Conservation (phyloP, 306 rosid species). For the Boehmeria nivea region DNA sequence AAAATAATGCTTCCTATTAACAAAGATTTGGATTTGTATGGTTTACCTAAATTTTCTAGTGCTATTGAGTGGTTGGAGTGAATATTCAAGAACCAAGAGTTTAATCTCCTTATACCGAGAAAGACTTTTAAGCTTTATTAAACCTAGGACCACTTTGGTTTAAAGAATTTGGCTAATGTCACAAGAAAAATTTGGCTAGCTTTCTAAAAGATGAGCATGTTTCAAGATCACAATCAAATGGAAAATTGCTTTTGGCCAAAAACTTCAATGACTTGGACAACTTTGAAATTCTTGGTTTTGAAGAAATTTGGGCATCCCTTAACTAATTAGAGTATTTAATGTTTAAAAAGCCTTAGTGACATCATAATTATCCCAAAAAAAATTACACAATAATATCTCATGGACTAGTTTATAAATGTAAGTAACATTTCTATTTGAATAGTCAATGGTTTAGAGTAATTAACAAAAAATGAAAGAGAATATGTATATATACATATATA, state of each 20-base stretch:
- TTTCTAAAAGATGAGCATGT: too few species aligned
- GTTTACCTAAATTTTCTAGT: not conserved
- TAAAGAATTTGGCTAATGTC: not conserved
- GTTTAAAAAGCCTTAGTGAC: not conserved
- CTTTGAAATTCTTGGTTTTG: not conserved
- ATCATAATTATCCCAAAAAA: not conserved
- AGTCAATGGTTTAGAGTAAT: conserved; percentile 4
- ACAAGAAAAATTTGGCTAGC: not conserved
- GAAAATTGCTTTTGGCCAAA: not conserved
- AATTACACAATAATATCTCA: not conserved
- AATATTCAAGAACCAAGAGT: too few species aligned
- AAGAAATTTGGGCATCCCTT: not conserved
- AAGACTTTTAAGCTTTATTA: not conserved
- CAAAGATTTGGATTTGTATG: not conserved
- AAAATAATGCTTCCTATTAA: too few species aligned
- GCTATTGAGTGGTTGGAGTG: not conserved
- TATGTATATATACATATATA: not conserved
- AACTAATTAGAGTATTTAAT: not conserved
- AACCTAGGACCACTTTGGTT: not conserved
- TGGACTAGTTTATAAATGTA: not conserved
- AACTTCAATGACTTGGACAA: conserved; percentile 2
- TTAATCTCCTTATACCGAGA: not conserved
- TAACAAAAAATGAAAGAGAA: not conserved
- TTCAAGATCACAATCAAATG: conserved; percentile 2
- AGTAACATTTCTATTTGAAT: not conserved